Evolutionary conservation across 108 stramenopile species (phyloP).

Genomic region (Conticribra guillardii): DNA sequence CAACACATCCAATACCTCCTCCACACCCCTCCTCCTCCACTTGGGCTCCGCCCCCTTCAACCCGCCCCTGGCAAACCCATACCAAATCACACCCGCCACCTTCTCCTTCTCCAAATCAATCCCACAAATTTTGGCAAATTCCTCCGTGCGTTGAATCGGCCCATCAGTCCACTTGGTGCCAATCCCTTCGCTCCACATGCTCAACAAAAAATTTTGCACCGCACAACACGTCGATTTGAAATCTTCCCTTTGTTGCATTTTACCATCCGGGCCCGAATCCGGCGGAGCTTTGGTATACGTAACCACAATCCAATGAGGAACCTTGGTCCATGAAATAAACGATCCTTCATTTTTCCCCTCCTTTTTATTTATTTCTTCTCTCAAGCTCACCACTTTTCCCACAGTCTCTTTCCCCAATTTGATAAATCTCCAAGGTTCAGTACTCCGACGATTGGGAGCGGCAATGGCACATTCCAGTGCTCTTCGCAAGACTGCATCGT

Average conservation of each 20-base stretch:
- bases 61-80: constrained; percentile 73
- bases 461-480: constrained; percentile 76
- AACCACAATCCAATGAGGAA: constrained; percentile 77
- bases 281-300: constrained; percentile 45
- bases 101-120: constrained; percentile 59
- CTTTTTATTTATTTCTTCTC: constrained; percentile 20
- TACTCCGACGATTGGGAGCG: constrained; percentile 65
- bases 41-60: constrained; percentile 54
- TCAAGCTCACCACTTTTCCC: constrained; percentile 53
- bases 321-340: constrained; percentile 53
- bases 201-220: constrained; percentile 70
- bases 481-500: constrained; percentile 59
- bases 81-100: constrained; percentile 72
- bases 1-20: constrained; percentile 61
- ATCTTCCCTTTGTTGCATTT: constrained; percentile 56
- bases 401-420: constrained; percentile 65
- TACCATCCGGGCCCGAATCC: constrained; percentile 49
- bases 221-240: constrained; percentile 67
- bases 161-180: constrained; percentile 80
- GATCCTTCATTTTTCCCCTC: constrained; percentile 35
- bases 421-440: constrained; percentile 78
- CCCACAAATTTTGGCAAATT: constrained; percentile 71
- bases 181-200: constrained; percentile 75
- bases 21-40: constrained; percentile 60
- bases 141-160: constrained; percentile 63